Evolutionary conservation across 2,329 filamentous ascomycete genomes (phyloP).

Genomic region (Chalara sp.): DNA sequence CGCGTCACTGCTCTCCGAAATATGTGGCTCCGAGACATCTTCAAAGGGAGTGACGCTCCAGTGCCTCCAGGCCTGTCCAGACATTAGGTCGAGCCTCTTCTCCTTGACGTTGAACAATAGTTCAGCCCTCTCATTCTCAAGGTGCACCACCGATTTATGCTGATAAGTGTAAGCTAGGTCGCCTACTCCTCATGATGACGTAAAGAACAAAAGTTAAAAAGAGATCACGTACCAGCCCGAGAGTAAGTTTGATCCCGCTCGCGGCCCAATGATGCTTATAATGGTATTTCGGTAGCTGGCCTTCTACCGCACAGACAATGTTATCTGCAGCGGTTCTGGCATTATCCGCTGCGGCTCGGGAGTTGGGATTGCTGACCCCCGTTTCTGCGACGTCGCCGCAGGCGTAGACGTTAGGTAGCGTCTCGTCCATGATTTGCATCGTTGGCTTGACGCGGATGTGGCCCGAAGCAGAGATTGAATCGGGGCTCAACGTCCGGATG

Average conservation of each 20-base stretch:
- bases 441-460: constrained; percentile 35
- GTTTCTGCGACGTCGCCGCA: constrained; percentile 45
- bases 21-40: too few relatives aligned
- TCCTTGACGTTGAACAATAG: too few relatives aligned
- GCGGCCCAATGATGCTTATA: constrained; percentile 29
- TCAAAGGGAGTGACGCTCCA: too few relatives aligned
- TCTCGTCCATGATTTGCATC: constrained; percentile 33
- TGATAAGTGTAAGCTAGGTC: too few relatives aligned
- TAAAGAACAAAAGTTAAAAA: too few relatives aligned
- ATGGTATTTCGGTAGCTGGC: constrained; percentile 11
- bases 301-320: constrained; percentile 35
- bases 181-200: too few relatives aligned
- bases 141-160: too few relatives aligned
- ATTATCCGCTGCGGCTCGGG: constrained; percentile 37
- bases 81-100: too few relatives aligned
- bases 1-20: too few relatives aligned
- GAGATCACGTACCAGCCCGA: constrained; percentile 23
- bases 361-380: constrained; percentile 32
- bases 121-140: too few relatives aligned
- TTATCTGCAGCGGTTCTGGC: constrained; percentile 38
- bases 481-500: constrained; percentile 25
- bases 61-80: too few relatives aligned
- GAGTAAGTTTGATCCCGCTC: constrained; percentile 31
- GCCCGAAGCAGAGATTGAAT: constrained; percentile 26
- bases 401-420: constrained; percentile 36